Base-by-base conservation (phyloP, 148 eudicot species). In the Vaccinium vitisidaea region DNA sequence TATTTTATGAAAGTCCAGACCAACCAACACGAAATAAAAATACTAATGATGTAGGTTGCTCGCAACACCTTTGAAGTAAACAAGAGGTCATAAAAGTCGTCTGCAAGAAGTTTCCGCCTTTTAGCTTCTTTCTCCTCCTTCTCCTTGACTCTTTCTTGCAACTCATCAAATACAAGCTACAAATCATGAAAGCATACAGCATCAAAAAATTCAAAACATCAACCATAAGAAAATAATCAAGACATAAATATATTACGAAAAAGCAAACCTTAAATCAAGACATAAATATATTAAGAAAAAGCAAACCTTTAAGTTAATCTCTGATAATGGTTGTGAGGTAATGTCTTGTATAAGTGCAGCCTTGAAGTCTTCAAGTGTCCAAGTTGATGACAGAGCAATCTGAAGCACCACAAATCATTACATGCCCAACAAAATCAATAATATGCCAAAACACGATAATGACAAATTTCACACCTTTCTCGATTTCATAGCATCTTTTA, bases 51-150 rank as follows among this genome's bases (percentile, higher is more conserved):
- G 16, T 8, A 15, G 84, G 39, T 65, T 58, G 36, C 11, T 65
- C 49, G 49, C 58, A 27, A 81, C 83, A 97, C 99, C 99, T 97
- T 95, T 79, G 90, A 88, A 69, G 91, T 90, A 80, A 90, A 90
- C 83, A 97, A 87, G 83, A 90, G 82, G 63, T 86, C 87, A 71
- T 93, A 90, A 81, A 95, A 92, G 82, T 92, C 96, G 70, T 97
- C 98, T n/a, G 93, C 94, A 79, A 92, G 92, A 80, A 94, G 96
- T 90, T 93, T 92, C 83, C 87, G 92, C 87, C 87, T 94, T 90
- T 94, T 97, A 50, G 94, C 93, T 91, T 95, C 99, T 86, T 97
- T 97, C 91, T 94, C 99, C 87, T 97, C 99, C 85, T 88, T 94
- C 85, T 90, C 99, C 83, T 91, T 89, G 12, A 85, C 95, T 90